Conservation (phyloP, 139 green algal genomes). For the Volvox reticuliferus region DNA sequence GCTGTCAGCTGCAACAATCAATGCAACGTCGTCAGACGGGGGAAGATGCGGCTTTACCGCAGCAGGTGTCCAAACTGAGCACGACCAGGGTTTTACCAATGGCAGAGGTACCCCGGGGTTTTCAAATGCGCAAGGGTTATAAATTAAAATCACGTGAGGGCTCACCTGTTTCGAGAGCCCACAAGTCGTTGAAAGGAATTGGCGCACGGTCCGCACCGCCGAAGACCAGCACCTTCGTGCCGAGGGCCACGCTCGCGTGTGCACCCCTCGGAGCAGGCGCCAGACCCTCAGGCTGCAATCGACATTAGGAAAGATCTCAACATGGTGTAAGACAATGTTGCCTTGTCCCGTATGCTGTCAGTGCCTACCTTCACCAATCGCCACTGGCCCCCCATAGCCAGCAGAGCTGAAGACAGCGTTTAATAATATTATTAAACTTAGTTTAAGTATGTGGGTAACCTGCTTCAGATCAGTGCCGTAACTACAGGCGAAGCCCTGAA, state of each 20-base stretch:
- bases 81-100: too few relatives aligned
- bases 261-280: slow-evolving; percentile 63
- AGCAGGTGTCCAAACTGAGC: too few relatives aligned
- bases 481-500: too few relatives aligned
- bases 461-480: too few relatives aligned
- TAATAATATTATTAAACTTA: too few relatives aligned
- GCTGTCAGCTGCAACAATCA: slow-evolving; percentile 2
- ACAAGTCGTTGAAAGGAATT: slow-evolving; percentile 64
- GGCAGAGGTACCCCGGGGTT: too few relatives aligned
- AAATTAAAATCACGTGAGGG: not conserved
- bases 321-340: not conserved
- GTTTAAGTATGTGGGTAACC: too few relatives aligned
- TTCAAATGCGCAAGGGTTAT: too few relatives aligned
- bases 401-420: not conserved
- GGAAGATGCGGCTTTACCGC: too few relatives aligned
- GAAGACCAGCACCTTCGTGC: slow-evolving; percentile 65
- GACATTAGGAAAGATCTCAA: not conserved
- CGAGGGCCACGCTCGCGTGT: slow-evolving; percentile 53
- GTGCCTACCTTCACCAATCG: slow-evolving; percentile 24
- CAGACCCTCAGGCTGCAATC: slow-evolving; percentile 45
- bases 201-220: slow-evolving; percentile 68
- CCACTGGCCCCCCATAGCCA: slow-evolving; percentile 42
- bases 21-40: not conserved
- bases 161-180: slow-evolving; percentile 72
- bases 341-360: not conserved